A percentile compares a stretch with the other conserved stretches of the same genome.
Conservation (phyloP, 371 early-diverging fungal species). For the Mortierella sp. region DNA sequence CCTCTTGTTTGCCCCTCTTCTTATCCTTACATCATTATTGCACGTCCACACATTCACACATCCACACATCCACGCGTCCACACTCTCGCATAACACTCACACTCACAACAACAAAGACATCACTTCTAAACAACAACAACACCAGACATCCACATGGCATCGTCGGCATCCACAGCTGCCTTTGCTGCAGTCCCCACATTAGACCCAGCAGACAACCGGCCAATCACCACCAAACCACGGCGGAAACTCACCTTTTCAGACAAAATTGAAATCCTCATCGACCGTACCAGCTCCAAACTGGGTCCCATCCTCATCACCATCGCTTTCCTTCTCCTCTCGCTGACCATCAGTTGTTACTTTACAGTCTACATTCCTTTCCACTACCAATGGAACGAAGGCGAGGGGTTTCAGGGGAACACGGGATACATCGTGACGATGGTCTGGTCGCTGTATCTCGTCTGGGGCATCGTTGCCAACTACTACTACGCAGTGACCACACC, state of each 20-base stretch:
- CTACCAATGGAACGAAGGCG: slow-evolving; percentile 15
- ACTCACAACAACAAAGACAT: neutral
- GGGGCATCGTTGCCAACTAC: slow-evolving; percentile 66
- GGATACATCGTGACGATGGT: slow-evolving; percentile 44
- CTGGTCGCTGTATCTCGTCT: slow-evolving; percentile 65
- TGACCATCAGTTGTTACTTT: slow-evolving; percentile 63
- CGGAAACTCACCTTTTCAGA: slow-evolving; percentile 9
- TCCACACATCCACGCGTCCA: neutral
- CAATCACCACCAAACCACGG: slow-evolving; percentile 31
- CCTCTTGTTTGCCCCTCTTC: neutral
- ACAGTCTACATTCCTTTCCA: slow-evolving; percentile 65
- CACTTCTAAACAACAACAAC: neutral
- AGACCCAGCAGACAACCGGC: slow-evolving; percentile 16
- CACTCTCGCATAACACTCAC: neutral
- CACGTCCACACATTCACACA: neutral
- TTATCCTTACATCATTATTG: neutral
- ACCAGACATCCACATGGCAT: neutral
- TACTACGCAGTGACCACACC: slow-evolving; percentile 69
- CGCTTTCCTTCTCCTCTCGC: slow-evolving; percentile 63
- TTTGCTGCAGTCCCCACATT: slow-evolving; percentile 22
- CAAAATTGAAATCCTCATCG: slow-evolving; percentile 49
- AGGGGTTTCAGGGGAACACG: slow-evolving; percentile 40
- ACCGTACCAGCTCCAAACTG: slow-evolving; percentile 62
- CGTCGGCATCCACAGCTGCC: slow-evolving; percentile 9
- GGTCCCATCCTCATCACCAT: slow-evolving; percentile 67